phyloP scores from a whole-genome alignment of 2,329 filamentous ascomycete genomes.

The Atkinsonella hypoxylon region DNA sequence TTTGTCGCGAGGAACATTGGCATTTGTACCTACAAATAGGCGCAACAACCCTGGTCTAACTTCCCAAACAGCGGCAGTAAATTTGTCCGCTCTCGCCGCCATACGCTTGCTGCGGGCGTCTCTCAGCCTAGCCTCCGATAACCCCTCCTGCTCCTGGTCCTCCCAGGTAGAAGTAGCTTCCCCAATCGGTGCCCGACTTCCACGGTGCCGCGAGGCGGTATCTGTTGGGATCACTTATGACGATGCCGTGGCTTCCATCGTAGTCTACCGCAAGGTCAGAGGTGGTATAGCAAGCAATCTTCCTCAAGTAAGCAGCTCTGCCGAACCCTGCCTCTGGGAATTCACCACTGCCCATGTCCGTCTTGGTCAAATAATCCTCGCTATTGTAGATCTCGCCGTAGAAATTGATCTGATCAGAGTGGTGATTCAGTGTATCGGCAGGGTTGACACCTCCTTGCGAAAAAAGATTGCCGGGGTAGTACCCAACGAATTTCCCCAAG shows the following conservation, averaged over 20 bases:
- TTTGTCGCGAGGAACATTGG: neutral
- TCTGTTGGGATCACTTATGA: slow-evolving; percentile 8
- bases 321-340: slow-evolving; percentile 11
- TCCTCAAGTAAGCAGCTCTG: slow-evolving; percentile 10
- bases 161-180: slow-evolving; percentile 11
- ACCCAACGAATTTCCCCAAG: slow-evolving; percentile 9
- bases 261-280: slow-evolving; percentile 4
- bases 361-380: slow-evolving; percentile 8
- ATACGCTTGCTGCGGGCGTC: no score
- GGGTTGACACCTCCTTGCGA: slow-evolving; percentile 3
- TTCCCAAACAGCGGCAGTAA: neutral
- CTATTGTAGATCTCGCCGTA: slow-evolving; percentile 14
- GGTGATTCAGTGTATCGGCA: slow-evolving; percentile 6
- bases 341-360: slow-evolving; percentile 14
- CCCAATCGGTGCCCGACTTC: slow-evolving; percentile 10
- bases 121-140: slow-evolving; percentile 7
- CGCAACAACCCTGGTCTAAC: neutral
- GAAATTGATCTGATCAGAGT: slow-evolving; percentile 9
- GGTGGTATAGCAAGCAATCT: slow-evolving; percentile 9
- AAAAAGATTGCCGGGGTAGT: slow-evolving; percentile 12
- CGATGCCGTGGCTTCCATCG: slow-evolving; percentile 1
- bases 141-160: slow-evolving; percentile 12
- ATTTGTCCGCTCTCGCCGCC: neutral
- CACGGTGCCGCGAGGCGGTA: slow-evolving; percentile 9
- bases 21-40: neutral